These are phyloP conservation scores for Debaryomyces sp. DNA, from an alignment of 1,139 yeast species.

Conservation along the genomic window DNA sequence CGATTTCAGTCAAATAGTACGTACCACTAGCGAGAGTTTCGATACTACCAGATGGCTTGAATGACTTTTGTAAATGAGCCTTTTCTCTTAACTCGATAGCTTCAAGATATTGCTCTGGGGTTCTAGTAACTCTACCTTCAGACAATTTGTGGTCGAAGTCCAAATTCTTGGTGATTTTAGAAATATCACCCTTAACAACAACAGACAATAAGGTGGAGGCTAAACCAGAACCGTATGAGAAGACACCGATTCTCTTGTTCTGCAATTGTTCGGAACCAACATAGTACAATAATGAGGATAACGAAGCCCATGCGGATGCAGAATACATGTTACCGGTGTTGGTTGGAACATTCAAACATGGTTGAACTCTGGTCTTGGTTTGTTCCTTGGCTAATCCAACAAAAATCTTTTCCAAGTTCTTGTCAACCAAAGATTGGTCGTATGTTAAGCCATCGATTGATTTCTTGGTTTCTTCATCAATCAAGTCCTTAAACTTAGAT, in stretches of 20 bases:
- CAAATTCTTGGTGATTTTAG: conserved; percentile 64
- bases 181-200: conserved; percentile 79
- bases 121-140: conserved; percentile 61
- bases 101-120: conserved; percentile 81
- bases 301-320: conserved; percentile 87
- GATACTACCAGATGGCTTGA: conserved; percentile 76
- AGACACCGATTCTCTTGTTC: conserved; percentile 85
- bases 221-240: conserved; percentile 97
- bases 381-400: conserved; percentile 76
- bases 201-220: conserved; percentile 89
- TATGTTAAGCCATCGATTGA: conserved; percentile 62
- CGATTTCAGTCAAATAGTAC: conserved; percentile 81
- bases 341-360: conserved; percentile 86
- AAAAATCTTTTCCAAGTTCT: conserved; percentile 81
- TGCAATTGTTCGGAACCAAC: conserved; percentile 75
- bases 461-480: conserved; percentile 58
- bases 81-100: conserved; percentile 87
- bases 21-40: conserved; percentile 75
- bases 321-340: conserved; percentile 99
- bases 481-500: conserved; percentile 51
- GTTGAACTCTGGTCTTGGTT: conserved; percentile 70
- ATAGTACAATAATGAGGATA: conserved; percentile 77
- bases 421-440: conserved; percentile 80
- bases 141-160: conserved; percentile 69
- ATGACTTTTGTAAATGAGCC: conserved; percentile 79